Conservation (phyloP, 768 basidiomycete genomes). For the Suillus plorans region DNA sequence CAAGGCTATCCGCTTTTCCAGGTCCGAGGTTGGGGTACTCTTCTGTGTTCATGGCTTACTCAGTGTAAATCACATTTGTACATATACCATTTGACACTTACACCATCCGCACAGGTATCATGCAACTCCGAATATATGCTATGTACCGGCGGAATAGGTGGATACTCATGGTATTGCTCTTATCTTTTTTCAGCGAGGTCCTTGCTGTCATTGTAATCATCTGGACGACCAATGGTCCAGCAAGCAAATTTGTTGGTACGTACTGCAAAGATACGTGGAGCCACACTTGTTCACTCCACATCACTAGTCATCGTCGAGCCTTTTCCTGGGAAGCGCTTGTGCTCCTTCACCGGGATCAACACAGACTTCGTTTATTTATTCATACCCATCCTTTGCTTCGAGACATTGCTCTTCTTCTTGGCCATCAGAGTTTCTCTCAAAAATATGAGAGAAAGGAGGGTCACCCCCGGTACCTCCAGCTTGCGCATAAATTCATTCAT, state of each 20-base stretch:
- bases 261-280: background rate
- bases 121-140: slow-evolving; percentile 34
- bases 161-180: slow-evolving; percentile 20
- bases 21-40: slow-evolving; percentile 33
- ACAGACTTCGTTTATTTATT: slow-evolving; percentile 25
- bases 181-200: slow-evolving; percentile 23
- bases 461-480: background rate
- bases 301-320: slow-evolving; percentile 11
- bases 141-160: slow-evolving; percentile 28
- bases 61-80: slow-evolving; percentile 19
- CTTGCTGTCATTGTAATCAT: slow-evolving; percentile 24
- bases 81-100: slow-evolving; percentile 10
- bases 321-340: slow-evolving; percentile 13
- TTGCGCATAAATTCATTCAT: slow-evolving; percentile 21
- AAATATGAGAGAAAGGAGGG: slow-evolving; percentile 9
- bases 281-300: background rate
- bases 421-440: slow-evolving; percentile 18
- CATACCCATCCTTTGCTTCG: slow-evolving; percentile 31
- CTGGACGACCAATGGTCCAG: slow-evolving; percentile 26
- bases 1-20: slow-evolving; percentile 28
- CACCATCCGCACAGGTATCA: slow-evolving; percentile 20
- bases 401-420: slow-evolving; percentile 24
- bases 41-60: slow-evolving; percentile 30
- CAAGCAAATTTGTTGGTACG: slow-evolving; percentile 7
- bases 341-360: slow-evolving; percentile 24